A percentile compares a stretch with the other conserved stretches of the same genome.
Conservation (phyloP, 1,139 yeast genomes). For the Saccharomyces uvarum region DNA sequence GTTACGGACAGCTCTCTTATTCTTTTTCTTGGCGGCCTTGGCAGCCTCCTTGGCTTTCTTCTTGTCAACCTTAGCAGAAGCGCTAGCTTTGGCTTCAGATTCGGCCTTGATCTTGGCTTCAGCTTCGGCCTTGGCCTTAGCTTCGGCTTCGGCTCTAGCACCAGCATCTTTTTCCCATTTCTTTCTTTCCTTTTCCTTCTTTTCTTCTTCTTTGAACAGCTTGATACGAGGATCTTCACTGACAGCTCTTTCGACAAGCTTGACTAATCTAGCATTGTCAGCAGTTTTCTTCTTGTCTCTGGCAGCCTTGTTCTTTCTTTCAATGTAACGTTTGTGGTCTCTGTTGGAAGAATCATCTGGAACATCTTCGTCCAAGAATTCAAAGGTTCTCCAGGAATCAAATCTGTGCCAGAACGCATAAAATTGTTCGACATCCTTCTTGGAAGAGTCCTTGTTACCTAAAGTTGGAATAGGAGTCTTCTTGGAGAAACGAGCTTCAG, state of each 20-base stretch:
- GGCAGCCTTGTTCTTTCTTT: slow-evolving; percentile 92
- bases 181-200: slow-evolving; percentile 87
- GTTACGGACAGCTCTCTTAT: slow-evolving; percentile 83
- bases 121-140: slow-evolving; percentile 77
- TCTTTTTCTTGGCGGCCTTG: slow-evolving; percentile 93
- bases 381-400: slow-evolving; percentile 98
- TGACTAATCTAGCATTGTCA: slow-evolving; percentile 85
- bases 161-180: slow-evolving; percentile 99
- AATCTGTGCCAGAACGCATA: slow-evolving; percentile 90
- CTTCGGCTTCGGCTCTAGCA: slow-evolving; percentile 90
- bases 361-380: slow-evolving; percentile 96
- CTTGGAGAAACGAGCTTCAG: slow-evolving; percentile 88
- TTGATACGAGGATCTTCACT: slow-evolving; percentile 91
- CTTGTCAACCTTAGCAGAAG: slow-evolving; percentile 52
- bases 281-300: slow-evolving; percentile 97
- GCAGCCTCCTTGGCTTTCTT: slow-evolving; percentile 97
- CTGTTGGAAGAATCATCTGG: slow-evolving; percentile 99
- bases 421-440: slow-evolving; percentile 81
- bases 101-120: slow-evolving; percentile 76
- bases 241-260: slow-evolving; percentile 81
- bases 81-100: slow-evolving; percentile 56
- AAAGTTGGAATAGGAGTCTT: slow-evolving; percentile 79
- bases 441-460: slow-evolving; percentile 61
- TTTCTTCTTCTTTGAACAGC: slow-evolving; percentile 86
- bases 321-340: slow-evolving; percentile 97